These are phyloP conservation scores for Kodamaea sp. DNA, from an alignment of 1,139 yeast genomes.

Conservation along the genomic window DNA sequence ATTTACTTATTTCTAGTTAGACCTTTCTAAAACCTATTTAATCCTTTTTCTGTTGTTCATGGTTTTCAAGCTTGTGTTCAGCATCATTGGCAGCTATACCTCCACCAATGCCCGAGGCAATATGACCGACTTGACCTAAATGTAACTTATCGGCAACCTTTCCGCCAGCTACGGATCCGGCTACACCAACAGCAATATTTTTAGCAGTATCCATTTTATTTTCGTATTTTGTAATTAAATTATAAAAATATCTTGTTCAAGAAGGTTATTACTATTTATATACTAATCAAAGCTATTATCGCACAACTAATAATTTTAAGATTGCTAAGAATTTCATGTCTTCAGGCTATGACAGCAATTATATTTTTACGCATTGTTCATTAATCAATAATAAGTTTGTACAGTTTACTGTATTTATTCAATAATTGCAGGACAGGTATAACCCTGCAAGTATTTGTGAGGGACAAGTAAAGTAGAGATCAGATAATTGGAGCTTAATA, in stretches of 20 bases:
- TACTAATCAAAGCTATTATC: background rate
- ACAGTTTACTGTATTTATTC: too few relatives aligned
- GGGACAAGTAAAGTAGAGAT: too few relatives aligned
- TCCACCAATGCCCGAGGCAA: conserved; percentile 34
- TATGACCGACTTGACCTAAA: conserved; percentile 34
- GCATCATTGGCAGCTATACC: conserved; percentile 31
- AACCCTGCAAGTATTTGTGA: too few relatives aligned
- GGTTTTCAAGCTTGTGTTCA: conserved; percentile 29
- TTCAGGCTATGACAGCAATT: background rate
- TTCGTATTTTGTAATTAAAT: too few relatives aligned
- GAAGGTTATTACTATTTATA: background rate
- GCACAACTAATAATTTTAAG: background rate
- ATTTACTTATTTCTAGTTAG: too few relatives aligned
- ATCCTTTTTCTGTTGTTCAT: conserved; percentile 9
- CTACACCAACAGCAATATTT: conserved; percentile 29
- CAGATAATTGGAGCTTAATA: too few relatives aligned
- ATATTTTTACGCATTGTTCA: too few relatives aligned
- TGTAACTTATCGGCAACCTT: conserved; percentile 35
- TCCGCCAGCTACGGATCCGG: conserved; percentile 32
- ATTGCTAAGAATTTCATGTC: conserved; percentile 4
- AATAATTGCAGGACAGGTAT: too few relatives aligned
- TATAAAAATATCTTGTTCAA: too few relatives aligned
- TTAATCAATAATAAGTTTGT: too few relatives aligned
- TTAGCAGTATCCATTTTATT: conserved; percentile 22
- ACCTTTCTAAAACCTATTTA: background rate